Evolutionary conservation across 192 early-diverging fungal genomes (phyloP).

Genomic region (Dimargaris xerosporica): DNA sequence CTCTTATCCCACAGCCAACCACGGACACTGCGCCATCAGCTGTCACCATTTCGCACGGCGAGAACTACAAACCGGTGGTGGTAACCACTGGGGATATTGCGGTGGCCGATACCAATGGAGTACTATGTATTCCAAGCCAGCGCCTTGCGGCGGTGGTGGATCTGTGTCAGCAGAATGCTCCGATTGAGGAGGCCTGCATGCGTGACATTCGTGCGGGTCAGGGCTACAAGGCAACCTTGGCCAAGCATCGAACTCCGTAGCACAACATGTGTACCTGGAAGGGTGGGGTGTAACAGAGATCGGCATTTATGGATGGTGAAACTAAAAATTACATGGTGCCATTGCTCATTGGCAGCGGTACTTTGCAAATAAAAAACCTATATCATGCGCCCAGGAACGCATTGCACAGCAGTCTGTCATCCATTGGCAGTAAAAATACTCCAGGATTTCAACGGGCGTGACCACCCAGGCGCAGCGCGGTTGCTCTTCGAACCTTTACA

Average conservation of each 20-base stretch:
- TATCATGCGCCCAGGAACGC: too few relatives aligned
- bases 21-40: background rate
- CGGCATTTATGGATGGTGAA: too few relatives aligned
- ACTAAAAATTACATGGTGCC: too few relatives aligned
- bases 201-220: background rate
- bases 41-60: conserved; percentile 3
- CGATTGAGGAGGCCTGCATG: conserved; percentile 5
- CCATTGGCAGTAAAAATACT: too few relatives aligned
- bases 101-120: conserved; percentile 34
- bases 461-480: too few relatives aligned
- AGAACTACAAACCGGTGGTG: conserved; percentile 13
- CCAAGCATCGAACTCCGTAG: background rate
- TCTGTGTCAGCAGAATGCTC: background rate
- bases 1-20: background rate
- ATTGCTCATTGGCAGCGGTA: too few relatives aligned
- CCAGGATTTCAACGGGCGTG: too few relatives aligned
- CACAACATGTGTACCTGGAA: background rate
- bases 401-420: too few relatives aligned
- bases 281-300: too few relatives aligned
- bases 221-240: background rate
- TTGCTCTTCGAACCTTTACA: too few relatives aligned
- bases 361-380: too few relatives aligned
- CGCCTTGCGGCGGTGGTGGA: background rate
- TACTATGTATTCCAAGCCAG: conserved; percentile 23
- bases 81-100: conserved; percentile 24